These are phyloP conservation scores for Volvox africanus DNA, from an alignment of 139 green algal genomes.

Conservation along the genomic window DNA sequence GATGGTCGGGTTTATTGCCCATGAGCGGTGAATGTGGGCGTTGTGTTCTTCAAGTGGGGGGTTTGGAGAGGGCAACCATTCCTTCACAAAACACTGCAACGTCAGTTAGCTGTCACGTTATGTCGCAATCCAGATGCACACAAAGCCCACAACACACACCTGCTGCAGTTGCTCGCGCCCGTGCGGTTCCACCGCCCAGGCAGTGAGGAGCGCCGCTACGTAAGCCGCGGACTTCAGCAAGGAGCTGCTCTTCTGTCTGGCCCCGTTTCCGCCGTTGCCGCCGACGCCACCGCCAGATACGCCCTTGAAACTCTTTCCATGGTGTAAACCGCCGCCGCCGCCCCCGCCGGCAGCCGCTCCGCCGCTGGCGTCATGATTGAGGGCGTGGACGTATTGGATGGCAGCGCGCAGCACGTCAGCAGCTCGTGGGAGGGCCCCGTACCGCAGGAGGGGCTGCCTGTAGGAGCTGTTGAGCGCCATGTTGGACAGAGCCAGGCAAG, in stretches of 20 bases:
- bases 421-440: not conserved
- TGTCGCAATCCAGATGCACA: too few species aligned
- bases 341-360: not conserved
- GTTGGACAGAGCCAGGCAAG: slow-evolving; percentile 7
- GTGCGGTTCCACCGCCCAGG: not conserved
- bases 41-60: too few species aligned
- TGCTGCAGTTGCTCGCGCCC: slow-evolving; percentile 3
- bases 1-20: too few species aligned
- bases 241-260: not conserved
- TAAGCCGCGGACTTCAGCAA: not conserved
- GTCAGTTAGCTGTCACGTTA: too few species aligned
- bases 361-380: not conserved
- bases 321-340: not conserved
- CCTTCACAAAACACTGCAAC: too few species aligned
- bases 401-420: not conserved
- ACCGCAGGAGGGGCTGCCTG: not conserved
- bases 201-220: not conserved
- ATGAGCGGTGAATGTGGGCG: too few species aligned
- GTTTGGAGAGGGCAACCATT: too few species aligned
- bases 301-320: not conserved
- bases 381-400: not conserved
- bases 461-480: not conserved
- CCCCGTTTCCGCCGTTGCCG: not conserved
- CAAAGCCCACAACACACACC: not conserved
- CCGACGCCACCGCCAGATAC: not conserved